phyloP scores from a whole-genome alignment of 495 filamentous ascomycete species.

The Hypoxylon fuscum region DNA sequence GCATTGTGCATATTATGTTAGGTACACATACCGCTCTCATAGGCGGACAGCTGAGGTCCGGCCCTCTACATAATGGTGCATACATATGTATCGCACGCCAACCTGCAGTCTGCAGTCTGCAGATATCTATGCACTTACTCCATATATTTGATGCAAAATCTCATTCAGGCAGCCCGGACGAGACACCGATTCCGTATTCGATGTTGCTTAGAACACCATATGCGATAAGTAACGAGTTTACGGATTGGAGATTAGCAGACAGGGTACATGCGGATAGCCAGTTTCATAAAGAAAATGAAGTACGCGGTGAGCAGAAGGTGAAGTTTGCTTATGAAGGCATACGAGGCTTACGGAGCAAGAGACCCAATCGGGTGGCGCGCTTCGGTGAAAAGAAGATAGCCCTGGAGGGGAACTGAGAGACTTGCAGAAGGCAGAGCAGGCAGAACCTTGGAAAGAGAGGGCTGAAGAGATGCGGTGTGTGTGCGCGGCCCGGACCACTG shows the following conservation, averaged over 20 bases:
- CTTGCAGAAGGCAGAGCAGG: neutral
- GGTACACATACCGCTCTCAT: neutral
- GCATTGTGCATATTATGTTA: neutral
- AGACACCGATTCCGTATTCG: too few species aligned
- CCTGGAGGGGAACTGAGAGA: too few species aligned
- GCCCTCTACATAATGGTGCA: neutral
- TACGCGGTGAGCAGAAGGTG: neutral
- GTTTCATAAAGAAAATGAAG: neutral
- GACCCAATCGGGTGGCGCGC: conserved; percentile 32
- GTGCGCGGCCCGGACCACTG: conserved; percentile 24
- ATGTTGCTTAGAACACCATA: neutral
- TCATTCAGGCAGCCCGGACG: too few species aligned
- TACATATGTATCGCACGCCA: conserved; percentile 9
- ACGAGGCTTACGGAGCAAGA: conserved; percentile 7
- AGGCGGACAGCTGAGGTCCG: neutral
- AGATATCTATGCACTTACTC: too few species aligned
- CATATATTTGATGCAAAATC: neutral
- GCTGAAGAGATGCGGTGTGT: conserved; percentile 39
- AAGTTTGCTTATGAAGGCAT: conserved; percentile 21
- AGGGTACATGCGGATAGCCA: neutral
- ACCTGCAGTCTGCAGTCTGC: neutral
- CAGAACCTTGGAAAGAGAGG: neutral
- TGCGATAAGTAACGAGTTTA: neutral
- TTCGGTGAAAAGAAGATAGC: conserved; percentile 29
- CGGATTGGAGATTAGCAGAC: too few species aligned